Base-by-base conservation (phyloP, 1,284 basidiomycete genomes). In the Omphalotus olearius region DNA sequence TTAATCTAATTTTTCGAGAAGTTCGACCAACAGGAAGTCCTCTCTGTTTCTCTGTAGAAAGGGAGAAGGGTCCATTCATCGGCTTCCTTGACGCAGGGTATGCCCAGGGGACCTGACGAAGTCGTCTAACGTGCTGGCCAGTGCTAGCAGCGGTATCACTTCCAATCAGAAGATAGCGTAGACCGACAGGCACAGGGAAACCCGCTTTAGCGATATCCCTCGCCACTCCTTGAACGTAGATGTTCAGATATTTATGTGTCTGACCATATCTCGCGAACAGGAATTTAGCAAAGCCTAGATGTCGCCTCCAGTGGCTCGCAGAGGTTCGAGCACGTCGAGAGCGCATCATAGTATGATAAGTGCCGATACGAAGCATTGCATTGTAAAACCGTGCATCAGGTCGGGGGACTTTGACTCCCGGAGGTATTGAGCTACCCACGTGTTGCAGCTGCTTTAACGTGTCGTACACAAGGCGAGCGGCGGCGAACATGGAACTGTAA, bases 311-410 rank as follows among this genome's bases (percentile, higher is more conserved):
- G 47, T 59, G 60, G 1, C 66, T 47, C 2, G 60, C 64, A 3
- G 52, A 51, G 1, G 58, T 55, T 20, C 57, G 58, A 9, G 48
- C n/a, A 1, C 56, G 45, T 4, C 69, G 65, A 13, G 59, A 58
- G 14, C 55, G 50, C 62, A 66, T 70, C 39, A 58, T 51, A 6
- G 64, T 60, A n/a, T 63, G 64, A 2, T 68, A 65, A 2, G 55
- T 47, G 62, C 56, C 64, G 18, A 82, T 67, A 13, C 69, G 65
- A 14, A 89, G 63, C 3, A 81, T 72, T 2, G 80, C 79, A 52
- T 87, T 87, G 69, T 82, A 88, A 63, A 88, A 87, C 35, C 76
- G 72, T 9, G 73, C 75, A 59, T 90, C 87, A 0, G 82, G 79
- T 7, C 56, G 56, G 2, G 82, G 79, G 9, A 70, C 57, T 36